These are phyloP conservation scores for Phyllosticta citribraziliensis DNA, from an alignment of 2,329 filamentous ascomycete species.

Conservation along the genomic window DNA sequence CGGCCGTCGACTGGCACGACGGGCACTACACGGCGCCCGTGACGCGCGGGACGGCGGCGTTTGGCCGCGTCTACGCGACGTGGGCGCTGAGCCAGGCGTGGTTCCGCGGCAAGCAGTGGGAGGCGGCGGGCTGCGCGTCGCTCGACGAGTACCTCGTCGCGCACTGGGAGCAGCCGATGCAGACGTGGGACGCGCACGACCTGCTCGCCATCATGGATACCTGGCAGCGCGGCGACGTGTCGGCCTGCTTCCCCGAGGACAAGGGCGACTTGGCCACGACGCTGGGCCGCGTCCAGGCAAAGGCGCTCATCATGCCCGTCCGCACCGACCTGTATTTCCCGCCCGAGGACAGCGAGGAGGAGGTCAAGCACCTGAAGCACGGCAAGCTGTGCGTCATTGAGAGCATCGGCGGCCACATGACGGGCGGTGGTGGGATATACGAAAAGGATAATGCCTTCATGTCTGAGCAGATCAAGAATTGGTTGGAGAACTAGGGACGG, in stretches of 20 bases:
- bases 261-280: conserved; percentile 23
- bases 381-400: conserved; percentile 25
- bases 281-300: conserved; percentile 27
- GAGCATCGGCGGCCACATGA: conserved; percentile 34
- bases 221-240: conserved; percentile 34
- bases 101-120: conserved; percentile 31
- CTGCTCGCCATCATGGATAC: conserved; percentile 28
- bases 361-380: conserved; percentile 24
- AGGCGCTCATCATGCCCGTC: conserved; percentile 30
- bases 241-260: conserved; percentile 15
- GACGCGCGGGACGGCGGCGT: conserved; percentile 22
- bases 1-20: conserved; percentile 28
- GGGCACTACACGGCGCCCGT: not conserved
- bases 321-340: conserved; percentile 34
- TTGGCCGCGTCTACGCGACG: conserved; percentile 29
- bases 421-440: conserved; percentile 23
- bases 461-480: not conserved
- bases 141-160: conserved; percentile 19
- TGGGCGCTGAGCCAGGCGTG: conserved; percentile 33
- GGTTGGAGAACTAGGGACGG: not conserved
- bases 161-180: conserved; percentile 21
- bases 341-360: conserved; percentile 28
- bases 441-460: not conserved
- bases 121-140: conserved; percentile 21
- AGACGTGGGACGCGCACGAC: conserved; percentile 27